These are phyloP conservation scores for Trichoderma polysporum DNA, from an alignment of 2,329 filamentous ascomycete species.

Conservation along the genomic window DNA sequence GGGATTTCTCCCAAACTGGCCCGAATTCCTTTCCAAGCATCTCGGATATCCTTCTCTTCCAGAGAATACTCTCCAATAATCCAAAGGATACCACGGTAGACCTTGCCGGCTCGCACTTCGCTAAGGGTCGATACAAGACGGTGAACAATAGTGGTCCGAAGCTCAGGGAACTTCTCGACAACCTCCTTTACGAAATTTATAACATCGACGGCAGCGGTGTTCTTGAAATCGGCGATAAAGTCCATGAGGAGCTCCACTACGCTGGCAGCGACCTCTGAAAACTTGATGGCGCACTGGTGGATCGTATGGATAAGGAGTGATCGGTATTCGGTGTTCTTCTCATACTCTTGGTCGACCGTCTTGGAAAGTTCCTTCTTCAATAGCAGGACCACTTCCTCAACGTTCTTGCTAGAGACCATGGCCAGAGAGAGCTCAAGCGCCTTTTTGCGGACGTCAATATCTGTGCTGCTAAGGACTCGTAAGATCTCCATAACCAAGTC, in stretches of 20 bases:
- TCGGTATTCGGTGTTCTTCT: slow-evolving; percentile 95
- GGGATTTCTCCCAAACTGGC: slow-evolving; percentile 94
- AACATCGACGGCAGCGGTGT: slow-evolving; percentile 92
- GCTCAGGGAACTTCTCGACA: slow-evolving; percentile 92
- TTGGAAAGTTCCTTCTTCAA: slow-evolving; percentile 97
- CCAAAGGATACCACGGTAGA: slow-evolving; percentile 95
- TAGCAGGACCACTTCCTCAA: slow-evolving; percentile 93
- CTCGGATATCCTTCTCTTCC: slow-evolving; percentile 88
- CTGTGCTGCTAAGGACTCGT: slow-evolving; percentile 88
- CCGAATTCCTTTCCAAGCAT: slow-evolving; percentile 95
- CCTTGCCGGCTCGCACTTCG: slow-evolving; percentile 94
- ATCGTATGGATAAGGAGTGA: slow-evolving; percentile 95
- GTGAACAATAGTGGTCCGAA: slow-evolving; percentile 83
- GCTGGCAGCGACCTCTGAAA: slow-evolving; percentile 95
- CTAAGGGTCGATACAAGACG: slow-evolving; percentile 85
- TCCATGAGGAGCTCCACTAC: slow-evolving; percentile 98
- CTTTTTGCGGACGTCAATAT: slow-evolving; percentile 93
- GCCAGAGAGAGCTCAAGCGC: slow-evolving; percentile 87
- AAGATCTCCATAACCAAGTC: slow-evolving; percentile 97
- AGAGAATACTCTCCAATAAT: slow-evolving; percentile 96
- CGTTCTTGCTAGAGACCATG: slow-evolving; percentile 98
- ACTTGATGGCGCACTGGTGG: slow-evolving; percentile 97
- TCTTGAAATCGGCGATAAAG: slow-evolving; percentile 98
- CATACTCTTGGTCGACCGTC: slow-evolving; percentile 97
- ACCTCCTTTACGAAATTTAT: slow-evolving; percentile 99